These are phyloP conservation scores for Emiliania huxleyi DNA, from an alignment of 78 protist species.

Conservation along the genomic window DNA sequence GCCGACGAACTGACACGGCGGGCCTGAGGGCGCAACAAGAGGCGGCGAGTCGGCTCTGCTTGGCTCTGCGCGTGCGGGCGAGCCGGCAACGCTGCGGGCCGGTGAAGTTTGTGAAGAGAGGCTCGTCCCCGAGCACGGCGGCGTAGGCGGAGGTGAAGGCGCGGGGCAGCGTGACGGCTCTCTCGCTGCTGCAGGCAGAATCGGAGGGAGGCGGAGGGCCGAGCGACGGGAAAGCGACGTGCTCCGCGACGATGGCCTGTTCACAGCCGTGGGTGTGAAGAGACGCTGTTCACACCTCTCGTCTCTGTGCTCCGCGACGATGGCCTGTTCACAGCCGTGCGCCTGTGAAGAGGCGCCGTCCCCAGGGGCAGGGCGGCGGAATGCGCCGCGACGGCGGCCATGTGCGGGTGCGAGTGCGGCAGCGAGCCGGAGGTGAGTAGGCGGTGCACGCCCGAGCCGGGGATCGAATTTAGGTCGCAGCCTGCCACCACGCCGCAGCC, in stretches of 20 bases:
- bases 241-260: too few species aligned
- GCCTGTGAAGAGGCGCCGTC: neutral
- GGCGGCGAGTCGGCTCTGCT: too few species aligned
- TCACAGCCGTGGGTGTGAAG: too few species aligned
- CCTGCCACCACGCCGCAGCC: neutral
- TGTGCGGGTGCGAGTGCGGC: neutral
- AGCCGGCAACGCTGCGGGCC: neutral
- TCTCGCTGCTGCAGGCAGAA: neutral
- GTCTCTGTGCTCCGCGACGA: too few species aligned
- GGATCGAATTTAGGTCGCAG: slow-evolving; percentile 17
- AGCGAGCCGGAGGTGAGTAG: neutral
- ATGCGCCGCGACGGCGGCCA: neutral
- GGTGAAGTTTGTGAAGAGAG: slow-evolving; percentile 12
- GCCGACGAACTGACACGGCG: neutral
- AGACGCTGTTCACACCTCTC: too few species aligned
- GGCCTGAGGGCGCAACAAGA: neutral
- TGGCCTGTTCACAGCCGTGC: too few species aligned
- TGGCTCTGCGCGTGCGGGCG: too few species aligned
- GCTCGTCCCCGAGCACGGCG: neutral
- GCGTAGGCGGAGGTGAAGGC: neutral
- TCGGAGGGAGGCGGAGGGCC: too few species aligned
- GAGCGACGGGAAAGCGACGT: neutral
- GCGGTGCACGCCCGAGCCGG: neutral
- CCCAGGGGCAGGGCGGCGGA: neutral
- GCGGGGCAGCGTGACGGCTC: neutral